These are phyloP conservation scores for Amylostereum areolatum DNA, from an alignment of 1,284 basidiomycete species.

Conservation along the genomic window DNA sequence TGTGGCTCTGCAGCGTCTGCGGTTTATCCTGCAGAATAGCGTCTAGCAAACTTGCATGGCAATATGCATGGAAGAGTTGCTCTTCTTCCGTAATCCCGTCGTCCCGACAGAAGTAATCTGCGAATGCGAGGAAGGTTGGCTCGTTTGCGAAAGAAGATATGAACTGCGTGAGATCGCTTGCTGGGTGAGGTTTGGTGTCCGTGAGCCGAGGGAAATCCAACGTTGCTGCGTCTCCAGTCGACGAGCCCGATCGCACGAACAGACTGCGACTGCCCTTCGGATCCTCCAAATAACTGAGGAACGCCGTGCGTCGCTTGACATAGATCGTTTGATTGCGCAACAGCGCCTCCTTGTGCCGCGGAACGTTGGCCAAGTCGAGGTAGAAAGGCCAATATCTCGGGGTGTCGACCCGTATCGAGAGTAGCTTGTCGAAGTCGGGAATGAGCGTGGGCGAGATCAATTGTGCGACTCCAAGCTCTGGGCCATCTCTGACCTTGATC, in stretches of 20 bases:
- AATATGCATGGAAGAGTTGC: conserved; percentile 64
- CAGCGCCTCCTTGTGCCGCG: conserved; percentile 65
- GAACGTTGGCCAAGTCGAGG: conserved; percentile 65
- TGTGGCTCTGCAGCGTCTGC: conserved; percentile 67
- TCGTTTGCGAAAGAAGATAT: conserved; percentile 83
- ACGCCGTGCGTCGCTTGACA: conserved; percentile 90
- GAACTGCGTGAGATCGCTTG: conserved; percentile 74
- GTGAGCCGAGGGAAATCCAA: conserved; percentile 77
- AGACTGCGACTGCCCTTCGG: conserved; percentile 88
- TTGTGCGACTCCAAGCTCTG: conserved; percentile 55
- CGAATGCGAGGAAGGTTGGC: conserved; percentile 67
- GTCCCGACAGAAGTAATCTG: conserved; percentile 65
- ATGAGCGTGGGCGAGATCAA: conserved; percentile 90
- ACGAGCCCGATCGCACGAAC: conserved; percentile 74
- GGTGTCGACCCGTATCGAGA: conserved; percentile 81
- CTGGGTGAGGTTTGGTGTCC: conserved; percentile 57
- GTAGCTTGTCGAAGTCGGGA: conserved; percentile 76
- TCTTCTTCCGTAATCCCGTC: conserved; percentile 51
- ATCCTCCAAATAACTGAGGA: conserved; percentile 89
- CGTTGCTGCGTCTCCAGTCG: conserved; percentile 68
- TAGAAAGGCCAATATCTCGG: conserved; percentile 93
- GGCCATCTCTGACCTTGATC: conserved; percentile 66
- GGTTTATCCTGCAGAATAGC: conserved; percentile 87
- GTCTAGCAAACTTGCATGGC: conserved; percentile 78
- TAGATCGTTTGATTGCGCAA: conserved; percentile 77